A percentile compares a stretch with the other conserved stretches of the same genome.
Evolutionary conservation across 2,329 filamentous ascomycete species (phyloP).

Genomic region (Cladorrhinum sp.): DNA sequence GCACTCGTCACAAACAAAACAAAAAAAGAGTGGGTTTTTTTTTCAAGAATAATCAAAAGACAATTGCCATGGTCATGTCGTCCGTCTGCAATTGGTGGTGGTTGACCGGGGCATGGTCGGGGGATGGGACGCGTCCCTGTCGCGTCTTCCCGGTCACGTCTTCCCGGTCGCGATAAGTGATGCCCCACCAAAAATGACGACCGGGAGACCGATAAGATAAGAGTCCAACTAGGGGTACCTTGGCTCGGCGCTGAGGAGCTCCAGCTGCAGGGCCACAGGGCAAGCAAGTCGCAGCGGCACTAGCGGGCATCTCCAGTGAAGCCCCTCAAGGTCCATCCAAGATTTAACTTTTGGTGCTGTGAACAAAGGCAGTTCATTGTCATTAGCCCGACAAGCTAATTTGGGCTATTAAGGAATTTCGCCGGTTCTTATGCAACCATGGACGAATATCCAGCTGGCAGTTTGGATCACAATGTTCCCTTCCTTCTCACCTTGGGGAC

Average conservation of each 20-base stretch:
- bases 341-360: neutral
- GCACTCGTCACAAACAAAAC: neutral
- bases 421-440: too few relatives aligned
- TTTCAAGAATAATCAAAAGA: neutral
- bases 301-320: neutral
- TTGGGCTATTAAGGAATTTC: too few relatives aligned
- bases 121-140: neutral
- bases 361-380: too few relatives aligned
- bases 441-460: conserved; percentile 77
- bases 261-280: neutral
- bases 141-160: neutral
- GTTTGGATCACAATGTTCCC: conserved; percentile 83
- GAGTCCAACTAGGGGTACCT: neutral
- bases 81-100: neutral
- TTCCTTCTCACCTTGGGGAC: conserved; percentile 81
- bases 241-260: neutral
- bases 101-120: neutral
- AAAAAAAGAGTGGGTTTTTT: too few relatives aligned
- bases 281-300: too few relatives aligned
- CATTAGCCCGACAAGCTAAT: too few relatives aligned
- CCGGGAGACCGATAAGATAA: conserved; percentile 2
- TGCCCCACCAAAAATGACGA: conserved; percentile 5
- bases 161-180: neutral
- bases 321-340: neutral
- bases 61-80: neutral